A percentile compares a stretch with the other conserved stretches of the same genome.
Evolutionary conservation across 306 rosid species (phyloP).

Genomic region (Clitoria ternatea): DNA sequence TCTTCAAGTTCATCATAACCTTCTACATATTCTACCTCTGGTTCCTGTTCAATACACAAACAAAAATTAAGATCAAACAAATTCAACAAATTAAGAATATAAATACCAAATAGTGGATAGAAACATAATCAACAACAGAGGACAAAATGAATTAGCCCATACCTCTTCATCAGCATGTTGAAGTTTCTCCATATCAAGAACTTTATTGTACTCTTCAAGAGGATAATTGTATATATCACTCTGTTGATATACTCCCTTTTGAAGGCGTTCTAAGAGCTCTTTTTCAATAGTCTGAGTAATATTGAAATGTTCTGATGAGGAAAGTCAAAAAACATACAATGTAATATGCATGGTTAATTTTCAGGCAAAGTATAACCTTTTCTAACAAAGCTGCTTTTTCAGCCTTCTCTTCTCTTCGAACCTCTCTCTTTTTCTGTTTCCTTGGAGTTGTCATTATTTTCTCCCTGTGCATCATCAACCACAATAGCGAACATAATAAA

Average conservation of each 20-base stretch:
- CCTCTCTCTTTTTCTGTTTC: constrained; percentile 76
- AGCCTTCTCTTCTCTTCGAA: constrained; percentile 87
- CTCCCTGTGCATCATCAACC: constrained; percentile 49
- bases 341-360: background rate
- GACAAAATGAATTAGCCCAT: background rate
- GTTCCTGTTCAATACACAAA: constrained; percentile 51
- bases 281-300: constrained; percentile 61
- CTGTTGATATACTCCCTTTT: constrained; percentile 45
- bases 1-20: constrained; percentile 69
- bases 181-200: constrained; percentile 45
- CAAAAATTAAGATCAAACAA: background rate
- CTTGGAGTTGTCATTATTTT: constrained; percentile 82
- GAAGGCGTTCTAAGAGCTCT: constrained; percentile 74
- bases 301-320: constrained; percentile 22
- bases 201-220: constrained; percentile 40
- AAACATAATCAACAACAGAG: background rate
- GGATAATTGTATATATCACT: constrained; percentile 65
- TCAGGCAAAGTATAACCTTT: constrained; percentile 47
- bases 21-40: constrained; percentile 68
- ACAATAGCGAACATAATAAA: constrained; percentile 1
- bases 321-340: background rate
- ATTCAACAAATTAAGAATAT: background rate
- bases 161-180: constrained; percentile 51
- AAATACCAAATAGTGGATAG: background rate
- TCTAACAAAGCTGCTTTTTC: constrained; percentile 67